A percentile compares a stretch with the other conserved stretches of the same genome.
Conservation (phyloP, 371 early-diverging fungal species). For the Parasitella parasitica region DNA sequence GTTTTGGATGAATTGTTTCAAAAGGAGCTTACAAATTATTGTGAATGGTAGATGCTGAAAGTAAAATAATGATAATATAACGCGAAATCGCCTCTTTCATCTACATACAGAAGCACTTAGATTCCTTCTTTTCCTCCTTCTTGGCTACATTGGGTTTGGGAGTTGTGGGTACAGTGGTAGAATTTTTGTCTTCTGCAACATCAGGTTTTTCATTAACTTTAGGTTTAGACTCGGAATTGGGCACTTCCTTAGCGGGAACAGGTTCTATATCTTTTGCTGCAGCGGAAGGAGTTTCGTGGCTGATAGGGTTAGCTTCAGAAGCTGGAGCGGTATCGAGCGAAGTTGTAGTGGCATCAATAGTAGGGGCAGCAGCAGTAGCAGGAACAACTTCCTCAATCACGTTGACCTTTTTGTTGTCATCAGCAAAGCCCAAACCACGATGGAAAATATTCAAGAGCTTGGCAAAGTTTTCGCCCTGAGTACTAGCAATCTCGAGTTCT, state of each 20-base stretch:
- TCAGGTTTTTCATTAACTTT: conserved; percentile 6
- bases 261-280: conserved; percentile 25
- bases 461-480: conserved; percentile 69
- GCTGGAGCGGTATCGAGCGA: conserved; percentile 26
- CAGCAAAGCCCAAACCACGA: not conserved
- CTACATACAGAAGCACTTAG: conserved; percentile 30
- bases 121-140: conserved; percentile 15
- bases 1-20: not conserved
- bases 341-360: not conserved
- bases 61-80: not conserved
- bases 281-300: conserved; percentile 42
- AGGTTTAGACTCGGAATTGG: conserved; percentile 3
- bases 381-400: not conserved
- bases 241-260: conserved; percentile 1
- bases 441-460: conserved; percentile 27
- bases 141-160: not conserved
- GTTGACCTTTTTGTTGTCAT: not conserved
- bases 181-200: not conserved
- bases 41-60: not conserved
- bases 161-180: not conserved
- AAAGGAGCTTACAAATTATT: not conserved
- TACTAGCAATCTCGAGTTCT: conserved; percentile 66
- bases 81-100: not conserved
- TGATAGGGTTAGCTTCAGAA: not conserved
- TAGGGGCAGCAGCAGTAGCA: not conserved